Conservation (phyloP, 805 yeast species). For the Candida fluviatilis region DNA sequence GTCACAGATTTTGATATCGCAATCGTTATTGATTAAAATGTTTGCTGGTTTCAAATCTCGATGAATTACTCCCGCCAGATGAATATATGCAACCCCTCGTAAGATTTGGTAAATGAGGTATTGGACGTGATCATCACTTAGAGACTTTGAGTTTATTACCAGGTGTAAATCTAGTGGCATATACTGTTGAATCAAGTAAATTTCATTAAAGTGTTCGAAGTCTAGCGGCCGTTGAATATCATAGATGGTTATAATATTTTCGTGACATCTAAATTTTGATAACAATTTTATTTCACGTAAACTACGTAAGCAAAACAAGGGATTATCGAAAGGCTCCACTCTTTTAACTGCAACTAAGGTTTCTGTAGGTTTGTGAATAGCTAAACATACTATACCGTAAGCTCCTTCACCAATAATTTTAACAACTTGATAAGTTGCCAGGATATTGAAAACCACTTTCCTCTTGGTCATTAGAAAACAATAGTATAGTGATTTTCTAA, state of each 20-base stretch:
- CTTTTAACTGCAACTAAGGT: constrained; percentile 73
- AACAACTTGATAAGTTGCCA: constrained; percentile 55
- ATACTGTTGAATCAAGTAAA: constrained; percentile 69
- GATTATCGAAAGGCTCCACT: constrained; percentile 65
- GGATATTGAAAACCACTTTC: constrained; percentile 52
- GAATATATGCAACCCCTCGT: constrained; percentile 67
- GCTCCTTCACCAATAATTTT: constrained; percentile 77
- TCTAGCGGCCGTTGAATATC: constrained; percentile 64
- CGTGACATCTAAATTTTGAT: constrained; percentile 59
- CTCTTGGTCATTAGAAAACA: constrained; percentile 2
- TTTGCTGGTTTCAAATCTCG: constrained; percentile 77
- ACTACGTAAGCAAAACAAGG: constrained; percentile 65
- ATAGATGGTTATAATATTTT: constrained; percentile 62
- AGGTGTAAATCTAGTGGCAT: constrained; percentile 74
- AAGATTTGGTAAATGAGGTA: constrained; percentile 68
- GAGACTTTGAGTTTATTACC: constrained; percentile 51
- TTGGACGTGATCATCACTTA: constrained; percentile 66
- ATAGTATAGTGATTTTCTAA: background rate
- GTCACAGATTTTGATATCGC: constrained; percentile 76
- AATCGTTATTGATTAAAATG: constrained; percentile 59
- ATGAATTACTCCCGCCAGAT: constrained; percentile 69
- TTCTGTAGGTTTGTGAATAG: constrained; percentile 56
- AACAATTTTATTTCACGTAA: constrained; percentile 65
- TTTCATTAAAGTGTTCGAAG: constrained; percentile 62
- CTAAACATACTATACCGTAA: constrained; percentile 74